Evolutionary conservation across 345 rosid genomes (phyloP).

Genomic region (Firmiana major): DNA sequence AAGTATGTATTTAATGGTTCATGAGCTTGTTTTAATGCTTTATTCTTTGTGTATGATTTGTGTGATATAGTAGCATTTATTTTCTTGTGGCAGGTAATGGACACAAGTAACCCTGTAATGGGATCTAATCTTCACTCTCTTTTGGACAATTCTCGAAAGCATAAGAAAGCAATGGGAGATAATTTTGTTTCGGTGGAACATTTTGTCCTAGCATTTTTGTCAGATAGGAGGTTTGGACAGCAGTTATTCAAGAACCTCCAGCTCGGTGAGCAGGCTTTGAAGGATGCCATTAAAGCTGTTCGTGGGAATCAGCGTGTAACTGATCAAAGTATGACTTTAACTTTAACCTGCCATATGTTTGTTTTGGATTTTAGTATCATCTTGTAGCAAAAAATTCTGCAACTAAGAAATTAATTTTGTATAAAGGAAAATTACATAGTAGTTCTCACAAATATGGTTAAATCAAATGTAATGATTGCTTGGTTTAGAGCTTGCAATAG

Average conservation of each 20-base stretch:
- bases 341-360: neutral
- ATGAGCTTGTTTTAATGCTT: neutral
- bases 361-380: neutral
- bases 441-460: neutral
- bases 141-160: slow-evolving; percentile 54
- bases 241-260: slow-evolving; percentile 51
- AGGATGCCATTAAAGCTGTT: slow-evolving; percentile 63
- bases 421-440: neutral
- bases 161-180: slow-evolving; percentile 77
- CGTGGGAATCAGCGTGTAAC: slow-evolving; percentile 88
- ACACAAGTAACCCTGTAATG: slow-evolving; percentile 57
- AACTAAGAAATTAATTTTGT: neutral
- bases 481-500: neutral
- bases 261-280: slow-evolving; percentile 59
- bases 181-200: slow-evolving; percentile 80
- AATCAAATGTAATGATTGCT: neutral
- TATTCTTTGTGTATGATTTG: neutral
- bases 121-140: slow-evolving; percentile 53
- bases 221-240: slow-evolving; percentile 74
- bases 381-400: neutral
- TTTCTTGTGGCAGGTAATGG: slow-evolving; percentile 46
- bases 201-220: slow-evolving; percentile 58
- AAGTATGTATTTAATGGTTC: slow-evolving; percentile 25
- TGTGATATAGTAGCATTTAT: neutral
- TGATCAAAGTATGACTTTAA: slow-evolving; percentile 57